These are phyloP conservation scores for Rubia balearica DNA, from an alignment of 305 asterid species.

Conservation along the genomic window DNA sequence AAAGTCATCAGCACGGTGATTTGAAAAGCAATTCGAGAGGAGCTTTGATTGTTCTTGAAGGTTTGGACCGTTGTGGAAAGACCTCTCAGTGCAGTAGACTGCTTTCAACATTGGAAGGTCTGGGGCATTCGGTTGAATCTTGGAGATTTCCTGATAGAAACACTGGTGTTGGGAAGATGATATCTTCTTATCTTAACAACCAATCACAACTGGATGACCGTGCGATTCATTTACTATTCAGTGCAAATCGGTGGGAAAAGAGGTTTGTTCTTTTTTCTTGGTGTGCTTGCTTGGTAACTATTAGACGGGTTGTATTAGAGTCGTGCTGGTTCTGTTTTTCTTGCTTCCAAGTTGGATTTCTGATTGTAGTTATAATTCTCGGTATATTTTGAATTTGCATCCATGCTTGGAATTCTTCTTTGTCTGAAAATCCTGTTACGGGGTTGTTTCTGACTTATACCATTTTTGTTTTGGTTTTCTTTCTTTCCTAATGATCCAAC, in stretches of 20 bases:
- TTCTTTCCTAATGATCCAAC: not conserved
- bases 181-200: constrained; percentile 75
- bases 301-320: no score
- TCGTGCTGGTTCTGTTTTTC: no score
- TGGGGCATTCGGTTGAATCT: constrained; percentile 61
- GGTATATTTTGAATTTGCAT: no score
- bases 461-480: not conserved
- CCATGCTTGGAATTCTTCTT: no score
- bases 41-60: constrained; percentile 83
- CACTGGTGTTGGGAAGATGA: constrained; percentile 87
- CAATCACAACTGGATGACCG: constrained; percentile 70
- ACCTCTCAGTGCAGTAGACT: constrained; percentile 67
- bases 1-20: constrained; percentile 26
- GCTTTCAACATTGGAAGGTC: constrained; percentile 46
- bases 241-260: constrained; percentile 96
- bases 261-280: constrained; percentile 28
- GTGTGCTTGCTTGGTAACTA: no score
- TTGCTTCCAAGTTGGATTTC: no score
- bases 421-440: no score
- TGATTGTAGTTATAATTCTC: no score
- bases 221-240: constrained; percentile 82
- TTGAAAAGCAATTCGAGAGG: constrained; percentile 46
- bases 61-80: constrained; percentile 85
- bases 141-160: constrained; percentile 94
- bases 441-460: no score